Base-by-base conservation (phyloP, 2,329 filamentous ascomycete genomes). In the Beauveria medogensis region DNA sequence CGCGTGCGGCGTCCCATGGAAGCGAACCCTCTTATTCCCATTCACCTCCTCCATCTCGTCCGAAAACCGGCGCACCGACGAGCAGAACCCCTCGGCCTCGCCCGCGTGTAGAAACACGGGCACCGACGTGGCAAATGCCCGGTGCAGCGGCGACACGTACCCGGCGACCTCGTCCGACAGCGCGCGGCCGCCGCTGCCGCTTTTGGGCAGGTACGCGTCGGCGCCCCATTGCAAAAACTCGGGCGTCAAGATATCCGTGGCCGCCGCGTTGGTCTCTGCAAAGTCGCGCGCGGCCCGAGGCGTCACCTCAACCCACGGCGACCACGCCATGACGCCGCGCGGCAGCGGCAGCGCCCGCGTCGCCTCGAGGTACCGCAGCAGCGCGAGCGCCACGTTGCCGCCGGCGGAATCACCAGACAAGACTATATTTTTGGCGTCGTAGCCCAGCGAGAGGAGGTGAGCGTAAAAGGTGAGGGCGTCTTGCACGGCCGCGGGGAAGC, bases 321-420 rank as follows among this genome's bases (percentile, higher is more conserved):
- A 62, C 43, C 44, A 58, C 22, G 60, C 30, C 26, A 62, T 22
- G 28, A 57, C 28, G 60, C 48, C 53, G 28, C 46, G 37, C 22
- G 60, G 60, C 46, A 58, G 54, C 26, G 60, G 54, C 12, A 62
- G 54, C 24, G 47, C 26, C 30, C 24, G 8, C 4, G 47, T 43
- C 2, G 20, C 28, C 30, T 58, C 40, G 41, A 71, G 65, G 55
- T 71, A 73, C 5, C 70, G 68, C 16, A 72, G 64, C 43, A 73
- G 62, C 10, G 60, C 69, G 43, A 72, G 54, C 2, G 63, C 69
- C 8, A 72, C 63, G 53, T 69, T 70, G 2, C 62, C 71, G 14
- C 71, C 71, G 0, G 70, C 69, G 6, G 68, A 70, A 64, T 72
- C 70, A 47, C 71, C 71, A 7, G 69, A 71, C 7, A 72, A 18